These are phyloP conservation scores for Coemansia asiatica DNA, from an alignment of 192 early-diverging fungal species.

Conservation along the genomic window DNA sequence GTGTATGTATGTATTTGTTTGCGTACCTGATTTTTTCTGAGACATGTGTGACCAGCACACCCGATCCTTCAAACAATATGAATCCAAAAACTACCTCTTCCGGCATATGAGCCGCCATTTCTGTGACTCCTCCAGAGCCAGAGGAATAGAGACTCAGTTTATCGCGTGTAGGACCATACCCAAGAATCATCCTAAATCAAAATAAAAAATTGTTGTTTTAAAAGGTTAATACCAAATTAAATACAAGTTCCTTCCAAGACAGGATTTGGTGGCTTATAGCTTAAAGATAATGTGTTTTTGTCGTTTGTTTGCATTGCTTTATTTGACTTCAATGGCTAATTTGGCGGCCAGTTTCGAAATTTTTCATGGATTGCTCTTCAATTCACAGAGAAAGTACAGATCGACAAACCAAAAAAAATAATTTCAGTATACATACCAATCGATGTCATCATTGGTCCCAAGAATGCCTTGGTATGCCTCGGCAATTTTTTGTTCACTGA, in stretches of 20 bases:
- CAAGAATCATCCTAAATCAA: conserved; percentile 45
- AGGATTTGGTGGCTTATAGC: neutral
- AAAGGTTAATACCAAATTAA: neutral
- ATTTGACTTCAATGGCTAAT: neutral
- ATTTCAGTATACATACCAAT: conserved; percentile 33
- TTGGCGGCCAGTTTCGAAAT: neutral
- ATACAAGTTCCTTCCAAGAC: neutral
- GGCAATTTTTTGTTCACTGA: conserved; percentile 39
- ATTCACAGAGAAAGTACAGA: neutral
- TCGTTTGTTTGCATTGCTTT: neutral
- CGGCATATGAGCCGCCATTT: conserved; percentile 44
- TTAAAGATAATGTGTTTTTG: neutral
- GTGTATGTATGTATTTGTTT: neutral
- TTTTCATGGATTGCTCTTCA: neutral
- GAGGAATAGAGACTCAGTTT: conserved; percentile 37
- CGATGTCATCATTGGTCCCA: conserved; percentile 29
- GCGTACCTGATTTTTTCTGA: conserved; percentile 52
- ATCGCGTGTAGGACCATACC: conserved; percentile 45
- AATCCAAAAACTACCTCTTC: conserved; percentile 44
- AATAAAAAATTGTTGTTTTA: neutral
- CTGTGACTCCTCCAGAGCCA: conserved; percentile 31
- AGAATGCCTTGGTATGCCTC: conserved; percentile 42
- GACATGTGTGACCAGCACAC: conserved; percentile 49
- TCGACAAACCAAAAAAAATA: neutral
- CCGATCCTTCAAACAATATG: conserved; percentile 42